phyloP scores from a whole-genome alignment of 1,284 basidiomycete species.

The Somion occarium region DNA sequence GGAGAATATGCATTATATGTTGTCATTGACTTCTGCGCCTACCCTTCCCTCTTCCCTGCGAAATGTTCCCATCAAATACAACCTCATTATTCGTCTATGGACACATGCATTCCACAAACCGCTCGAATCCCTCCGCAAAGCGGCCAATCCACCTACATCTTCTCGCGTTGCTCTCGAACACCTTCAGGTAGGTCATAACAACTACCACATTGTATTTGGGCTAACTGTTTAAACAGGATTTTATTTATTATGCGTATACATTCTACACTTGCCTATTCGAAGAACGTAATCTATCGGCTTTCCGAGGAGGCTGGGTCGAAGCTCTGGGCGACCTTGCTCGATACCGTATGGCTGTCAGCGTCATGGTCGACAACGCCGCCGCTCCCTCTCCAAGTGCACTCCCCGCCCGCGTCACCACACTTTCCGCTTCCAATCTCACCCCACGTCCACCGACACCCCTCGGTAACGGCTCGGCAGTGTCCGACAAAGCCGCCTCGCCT shows the following conservation, averaged over 20 bases:
- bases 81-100: constrained; percentile 93
- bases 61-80: constrained; percentile 89
- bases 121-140: constrained; percentile 84
- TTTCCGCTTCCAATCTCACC: constrained; percentile 17
- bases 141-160: constrained; percentile 73
- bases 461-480: constrained; percentile 27
- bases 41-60: constrained; percentile 84
- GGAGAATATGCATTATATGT: constrained; percentile 84
- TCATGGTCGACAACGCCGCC: constrained; percentile 48
- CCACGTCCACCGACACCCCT: constrained; percentile 18
- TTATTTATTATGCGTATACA: constrained; percentile 92
- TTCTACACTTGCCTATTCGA: constrained; percentile 92
- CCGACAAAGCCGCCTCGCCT: constrained; percentile 35
- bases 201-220: neutral
- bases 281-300: constrained; percentile 65
- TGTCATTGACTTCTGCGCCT: constrained; percentile 83
- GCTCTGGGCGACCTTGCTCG: constrained; percentile 93
- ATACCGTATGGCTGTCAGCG: constrained; percentile 91
- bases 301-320: constrained; percentile 89
- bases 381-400: constrained; percentile 40
- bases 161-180: constrained; percentile 50
- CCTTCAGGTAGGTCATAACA: constrained; percentile 24
- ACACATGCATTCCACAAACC: constrained; percentile 86
- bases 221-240: constrained; percentile 37
- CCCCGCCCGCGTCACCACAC: constrained; percentile 26